A percentile compares a stretch with the other conserved stretches of the same genome.
phyloP scores from a whole-genome alignment of 23 red algal species.

The Gracilaria gracilis region DNA sequence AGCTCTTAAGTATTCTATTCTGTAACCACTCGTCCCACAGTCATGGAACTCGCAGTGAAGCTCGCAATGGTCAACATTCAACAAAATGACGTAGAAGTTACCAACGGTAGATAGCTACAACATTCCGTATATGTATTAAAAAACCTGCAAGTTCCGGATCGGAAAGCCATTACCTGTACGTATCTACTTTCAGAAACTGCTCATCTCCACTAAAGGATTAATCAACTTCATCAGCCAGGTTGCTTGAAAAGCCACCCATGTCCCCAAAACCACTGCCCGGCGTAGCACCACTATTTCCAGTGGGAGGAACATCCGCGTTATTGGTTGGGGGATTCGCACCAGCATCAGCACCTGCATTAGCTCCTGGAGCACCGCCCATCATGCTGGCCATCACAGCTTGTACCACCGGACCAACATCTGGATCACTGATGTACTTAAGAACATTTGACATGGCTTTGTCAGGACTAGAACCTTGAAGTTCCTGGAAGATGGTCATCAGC shows the following conservation, averaged over 20 bases:
- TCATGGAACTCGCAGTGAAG: no score
- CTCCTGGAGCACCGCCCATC: conserved; percentile 42
- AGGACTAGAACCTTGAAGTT: conserved; percentile 26
- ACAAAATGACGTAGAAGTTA: no score
- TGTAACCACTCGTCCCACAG: no score
- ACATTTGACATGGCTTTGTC: conserved; percentile 37
- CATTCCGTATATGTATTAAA: no score
- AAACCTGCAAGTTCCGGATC: no score
- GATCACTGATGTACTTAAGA: conserved; percentile 66
- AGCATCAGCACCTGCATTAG: background rate
- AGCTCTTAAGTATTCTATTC: no score
- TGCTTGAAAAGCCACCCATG: conserved; percentile 12
- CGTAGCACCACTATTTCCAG: background rate
- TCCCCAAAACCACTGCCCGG: background rate
- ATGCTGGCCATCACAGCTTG: conserved; percentile 43
- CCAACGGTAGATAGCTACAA: no score
- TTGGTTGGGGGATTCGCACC: background rate
- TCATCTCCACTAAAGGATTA: no score
- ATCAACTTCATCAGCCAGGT: conserved; percentile 23
- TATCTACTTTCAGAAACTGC: no score
- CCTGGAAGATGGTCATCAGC: conserved; percentile 44
- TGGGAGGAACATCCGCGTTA: background rate
- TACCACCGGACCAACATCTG: conserved; percentile 65
- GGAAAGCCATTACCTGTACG: no score
- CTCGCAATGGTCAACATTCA: no score